phyloP scores from a whole-genome alignment of 2,329 filamentous ascomycete species.

The Venturia carpophila region DNA sequence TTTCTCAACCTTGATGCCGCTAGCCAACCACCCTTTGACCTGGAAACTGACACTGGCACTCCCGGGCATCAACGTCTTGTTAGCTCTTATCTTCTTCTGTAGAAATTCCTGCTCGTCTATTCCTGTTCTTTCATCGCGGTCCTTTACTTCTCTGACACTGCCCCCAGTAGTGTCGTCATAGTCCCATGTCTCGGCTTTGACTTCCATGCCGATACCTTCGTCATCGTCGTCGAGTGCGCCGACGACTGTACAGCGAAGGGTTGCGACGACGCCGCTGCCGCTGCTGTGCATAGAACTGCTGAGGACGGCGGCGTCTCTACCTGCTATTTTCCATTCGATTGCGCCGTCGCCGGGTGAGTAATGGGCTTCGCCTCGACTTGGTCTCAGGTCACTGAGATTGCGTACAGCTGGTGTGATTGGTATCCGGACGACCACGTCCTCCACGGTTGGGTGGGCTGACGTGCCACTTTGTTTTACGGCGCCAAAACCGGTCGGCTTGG shows the following conservation, averaged over 20 bases:
- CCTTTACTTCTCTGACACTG: slow-evolving; percentile 25
- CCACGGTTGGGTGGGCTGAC: slow-evolving; percentile 43
- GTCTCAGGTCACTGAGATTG: slow-evolving; percentile 73
- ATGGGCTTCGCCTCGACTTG: slow-evolving; percentile 73
- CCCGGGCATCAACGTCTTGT: slow-evolving; percentile 41
- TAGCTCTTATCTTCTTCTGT: slow-evolving; percentile 36
- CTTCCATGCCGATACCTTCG: slow-evolving; percentile 24
- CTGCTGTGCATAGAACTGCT: slow-evolving; percentile 32
- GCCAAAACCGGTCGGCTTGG: slow-evolving; percentile 14
- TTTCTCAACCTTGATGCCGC: slow-evolving; percentile 56
- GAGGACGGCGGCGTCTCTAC: slow-evolving; percentile 58
- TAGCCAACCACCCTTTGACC: slow-evolving; percentile 57
- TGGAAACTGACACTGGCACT: slow-evolving; percentile 41
- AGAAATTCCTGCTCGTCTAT: slow-evolving; percentile 1
- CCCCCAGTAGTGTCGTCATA: slow-evolving; percentile 25
- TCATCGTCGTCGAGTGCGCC: slow-evolving; percentile 49
- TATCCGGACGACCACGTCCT: slow-evolving; percentile 70
- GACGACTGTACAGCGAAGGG: slow-evolving; percentile 70
- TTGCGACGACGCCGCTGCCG: slow-evolving; percentile 58
- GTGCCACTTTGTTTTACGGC: slow-evolving; percentile 22
- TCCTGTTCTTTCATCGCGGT: slow-evolving; percentile 21
- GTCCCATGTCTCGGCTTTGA: slow-evolving; percentile 19
- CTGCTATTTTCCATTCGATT: slow-evolving; percentile 76
- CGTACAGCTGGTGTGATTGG: slow-evolving; percentile 72
- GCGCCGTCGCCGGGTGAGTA: slow-evolving; percentile 65